Evolutionary conservation across 2,329 filamentous ascomycete species (phyloP).

Genomic region (Nothomitra cinnamomea): DNA sequence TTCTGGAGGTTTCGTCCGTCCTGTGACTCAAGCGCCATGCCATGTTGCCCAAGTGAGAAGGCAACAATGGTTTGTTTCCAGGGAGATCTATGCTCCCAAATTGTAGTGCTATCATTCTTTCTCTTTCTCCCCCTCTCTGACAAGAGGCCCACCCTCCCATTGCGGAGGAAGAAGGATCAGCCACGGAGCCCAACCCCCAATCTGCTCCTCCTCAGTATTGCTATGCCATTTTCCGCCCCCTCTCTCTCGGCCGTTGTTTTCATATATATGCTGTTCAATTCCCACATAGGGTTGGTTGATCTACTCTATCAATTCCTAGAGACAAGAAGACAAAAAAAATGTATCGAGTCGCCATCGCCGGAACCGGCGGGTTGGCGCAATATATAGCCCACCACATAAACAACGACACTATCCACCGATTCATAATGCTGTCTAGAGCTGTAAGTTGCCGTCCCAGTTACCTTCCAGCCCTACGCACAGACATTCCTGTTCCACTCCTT

Average conservation of each 20-base stretch:
- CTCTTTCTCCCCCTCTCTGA: no score
- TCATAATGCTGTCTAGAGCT: constrained; percentile 51
- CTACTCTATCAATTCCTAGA: not conserved
- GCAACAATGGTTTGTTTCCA: not conserved
- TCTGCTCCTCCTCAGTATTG: no score
- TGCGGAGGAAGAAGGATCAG: no score
- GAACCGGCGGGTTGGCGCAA: constrained; percentile 41
- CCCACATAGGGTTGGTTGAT: not conserved
- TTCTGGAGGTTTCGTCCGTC: not conserved
- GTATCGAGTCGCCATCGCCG: constrained; percentile 46
- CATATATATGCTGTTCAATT: not conserved
- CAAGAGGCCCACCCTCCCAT: no score
- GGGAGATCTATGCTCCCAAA: not conserved
- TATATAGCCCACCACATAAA: constrained; percentile 42
- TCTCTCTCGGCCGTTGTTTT: no score
- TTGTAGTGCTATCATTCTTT: not conserved
- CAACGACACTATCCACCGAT: constrained; percentile 43
- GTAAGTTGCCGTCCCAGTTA: constrained; percentile 24
- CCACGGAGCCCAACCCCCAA: no score
- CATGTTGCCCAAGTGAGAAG: not conserved
- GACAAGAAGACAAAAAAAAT: constrained; percentile 15
- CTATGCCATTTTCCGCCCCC: no score
- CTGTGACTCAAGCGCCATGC: not conserved
- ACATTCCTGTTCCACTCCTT: not conserved
- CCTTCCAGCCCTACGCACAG: constrained; percentile 7